Conservation (phyloP, 192 early-diverging fungal genomes). For the Nowakowskiella sp. region DNA sequence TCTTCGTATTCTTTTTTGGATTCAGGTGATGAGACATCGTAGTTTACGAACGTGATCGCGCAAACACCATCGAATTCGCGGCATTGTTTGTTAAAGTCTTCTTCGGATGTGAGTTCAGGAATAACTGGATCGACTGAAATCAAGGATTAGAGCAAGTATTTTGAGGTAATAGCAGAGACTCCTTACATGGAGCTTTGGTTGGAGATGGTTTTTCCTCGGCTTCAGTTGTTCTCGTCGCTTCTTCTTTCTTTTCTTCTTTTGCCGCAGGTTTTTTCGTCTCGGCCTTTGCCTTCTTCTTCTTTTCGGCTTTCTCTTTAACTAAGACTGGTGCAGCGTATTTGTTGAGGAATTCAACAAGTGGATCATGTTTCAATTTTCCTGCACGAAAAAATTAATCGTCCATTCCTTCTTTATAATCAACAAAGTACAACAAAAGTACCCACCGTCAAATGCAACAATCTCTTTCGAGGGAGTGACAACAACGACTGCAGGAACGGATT, state of each 20-base stretch:
- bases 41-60: conserved; percentile 39
- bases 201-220: conserved; percentile 3
- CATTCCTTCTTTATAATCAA: background rate
- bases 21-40: conserved; percentile 38
- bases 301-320: conserved; percentile 24
- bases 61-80: conserved; percentile 29
- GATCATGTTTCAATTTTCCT: conserved; percentile 53
- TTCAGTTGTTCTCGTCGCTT: conserved; percentile 14
- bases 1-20: conserved; percentile 24
- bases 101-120: conserved; percentile 40
- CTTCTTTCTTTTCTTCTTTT: conserved; percentile 17
- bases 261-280: conserved; percentile 11
- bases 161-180: background rate
- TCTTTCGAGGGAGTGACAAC: conserved; percentile 44
- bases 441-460: conserved; percentile 50
- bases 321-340: conserved; percentile 40
- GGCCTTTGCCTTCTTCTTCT: conserved; percentile 20
- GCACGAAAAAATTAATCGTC: background rate
- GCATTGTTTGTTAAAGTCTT: conserved; percentile 41
- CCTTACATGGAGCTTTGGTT: conserved; percentile 14
- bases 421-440: conserved; percentile 8
- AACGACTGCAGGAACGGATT: conserved; percentile 58
- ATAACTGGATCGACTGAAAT: conserved; percentile 16
- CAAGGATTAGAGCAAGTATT: background rate
- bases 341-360: conserved; percentile 53